Evolutionary conservation across 2,329 filamentous ascomycete species (phyloP), one percentile per base, ranked within the genome.

Genomic region (Triangularia verruculosa): DNA sequence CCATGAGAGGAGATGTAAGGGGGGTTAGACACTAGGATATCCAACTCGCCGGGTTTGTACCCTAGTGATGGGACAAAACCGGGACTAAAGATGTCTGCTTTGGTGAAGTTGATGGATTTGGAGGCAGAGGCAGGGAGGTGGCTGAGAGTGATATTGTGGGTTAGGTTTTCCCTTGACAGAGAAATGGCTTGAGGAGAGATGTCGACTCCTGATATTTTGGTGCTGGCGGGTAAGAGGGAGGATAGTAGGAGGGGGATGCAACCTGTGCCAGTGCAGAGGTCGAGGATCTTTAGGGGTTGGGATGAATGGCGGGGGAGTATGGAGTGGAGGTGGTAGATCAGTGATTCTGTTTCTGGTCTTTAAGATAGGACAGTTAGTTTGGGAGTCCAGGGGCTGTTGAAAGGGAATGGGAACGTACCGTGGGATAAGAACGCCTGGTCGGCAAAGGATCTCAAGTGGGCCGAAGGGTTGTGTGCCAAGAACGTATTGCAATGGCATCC

Each of bases 391-490:
- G 27, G 13, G n/a, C n/a, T n/a, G n/a, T n/a, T n/a, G n/a, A 51
- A 1, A 32, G 32, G 15, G 24, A 24, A 15, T 22, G 9, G 24
- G 51, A n/a, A 70, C 77, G 15, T 69, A 87, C 79, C 94, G 85
- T 34, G 95, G 95, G 68, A 98, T 96, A 62, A 99, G 79, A 4
- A 98, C 93, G 1, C 91, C 91, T 11, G 81, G 84, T 27, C 80
- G 81, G 72, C 93, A 97, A 61, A 83, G 78, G 54, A 99, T 89
- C 51, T 97, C 89, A 15, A 98, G 77, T 4, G 86, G 79, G 0
- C 93, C 94, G 77, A 99, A 98, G 1, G 90, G 95, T 74, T 97
- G 93, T 4, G 88, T 88, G 3, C 93, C 93, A 1, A 99, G 79
- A 22, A 98, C 83, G 73, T 98, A 98, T 75, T 98, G 95, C 32